Evolutionary conservation across 805 yeast genomes (phyloP), one percentile per base, ranked within the genome.

Genomic region (Starmerella cellae): DNA sequence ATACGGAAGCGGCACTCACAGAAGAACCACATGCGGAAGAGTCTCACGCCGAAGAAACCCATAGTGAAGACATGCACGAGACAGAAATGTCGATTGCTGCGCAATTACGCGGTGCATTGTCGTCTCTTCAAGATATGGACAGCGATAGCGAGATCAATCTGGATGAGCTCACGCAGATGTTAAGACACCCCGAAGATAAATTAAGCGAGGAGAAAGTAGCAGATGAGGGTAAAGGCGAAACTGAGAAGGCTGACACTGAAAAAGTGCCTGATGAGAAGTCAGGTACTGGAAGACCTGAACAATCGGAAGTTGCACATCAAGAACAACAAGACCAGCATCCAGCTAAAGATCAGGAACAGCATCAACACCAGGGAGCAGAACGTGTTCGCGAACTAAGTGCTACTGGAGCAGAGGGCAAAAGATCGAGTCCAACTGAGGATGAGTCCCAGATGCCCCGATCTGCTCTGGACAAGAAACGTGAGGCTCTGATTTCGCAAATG

Each of bases 71-170:
- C 10, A 38, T 18, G 27, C 36, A 37, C 16, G 38, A 41, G n/a
- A 23, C 38, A 2, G 51, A 43, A 32, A 40, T 46, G 6, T 43
- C 51, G 4, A 48, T 54, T 17, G 58, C 53, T 39, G 50, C 50
- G 38, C 56, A 54, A 38, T 46, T 54, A 24, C 49, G 53, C 31
- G 56, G 56, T 21, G 56, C 56, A 9, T 41, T 54, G 18, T 53
- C 56, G 14, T 49, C 57, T 9, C 37, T 54, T 14, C 46, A 44
- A 34, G 51, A 40, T 16, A 20, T 37, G 13, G 49, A 40, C 17
- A 42, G 24, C 4, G 47, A 34, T 16, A 36, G 14, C 17, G 37
- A 40, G 3, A 20, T 46, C 21, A 39, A 35, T 2, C 39, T 43
- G 8, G 44, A 42, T 4, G 44, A 41, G 17, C 30, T 43, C 11